Base-by-base conservation (phyloP, 2,329 filamentous ascomycete species). In the Triangularia setosa region DNA sequence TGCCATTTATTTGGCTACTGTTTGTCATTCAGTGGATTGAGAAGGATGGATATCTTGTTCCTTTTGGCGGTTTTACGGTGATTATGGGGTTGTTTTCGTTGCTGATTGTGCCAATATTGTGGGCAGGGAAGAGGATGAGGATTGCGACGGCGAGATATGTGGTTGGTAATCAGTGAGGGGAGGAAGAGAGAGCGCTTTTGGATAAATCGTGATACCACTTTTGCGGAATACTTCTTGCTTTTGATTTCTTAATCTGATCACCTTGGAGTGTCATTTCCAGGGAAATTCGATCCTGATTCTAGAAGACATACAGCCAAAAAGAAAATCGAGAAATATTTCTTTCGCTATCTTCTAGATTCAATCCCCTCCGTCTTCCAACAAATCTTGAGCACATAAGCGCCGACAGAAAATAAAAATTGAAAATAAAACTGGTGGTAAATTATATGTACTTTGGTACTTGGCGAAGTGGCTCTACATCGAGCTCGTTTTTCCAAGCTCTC, bases 1-100 rank as follows among this genome's bases (percentile, higher is more conserved):
- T 86, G 8, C 76, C 79, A 0, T 85, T 85, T 67, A 78, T 81
- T 0, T 86, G 83, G 82, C 82, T 81, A 0, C 84, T 84, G 62
- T 84, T 85, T 54, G 79, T 81, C 0, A 77, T 77, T 2, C 73
- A 78, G 3, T 86, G 83, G 83, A 75, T 83, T 0, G 68, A 73
- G 1, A 57, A 73, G 0, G 71, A 69, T 0, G 83, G 83, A 0
- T 68, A 78, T 1, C 77, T 82, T 0, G 73, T 82, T 60, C 78
- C 82, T 0, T 85, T 85, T 70, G 83, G 83, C 0, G 78, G 84
- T 2, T 84, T 84, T 66, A 81, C 79, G 0, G 79, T 81, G 72
- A 69, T 84, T 1, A 80, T 84, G 79, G 82, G 79, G 0, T 25
- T 83, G 0, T 84, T 86, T 68, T 71, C 76, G 1, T 59, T 80